These are phyloP conservation scores for Microsporum ferrugineum DNA, from an alignment of 2,329 filamentous ascomycete genomes.

Conservation along the genomic window DNA sequence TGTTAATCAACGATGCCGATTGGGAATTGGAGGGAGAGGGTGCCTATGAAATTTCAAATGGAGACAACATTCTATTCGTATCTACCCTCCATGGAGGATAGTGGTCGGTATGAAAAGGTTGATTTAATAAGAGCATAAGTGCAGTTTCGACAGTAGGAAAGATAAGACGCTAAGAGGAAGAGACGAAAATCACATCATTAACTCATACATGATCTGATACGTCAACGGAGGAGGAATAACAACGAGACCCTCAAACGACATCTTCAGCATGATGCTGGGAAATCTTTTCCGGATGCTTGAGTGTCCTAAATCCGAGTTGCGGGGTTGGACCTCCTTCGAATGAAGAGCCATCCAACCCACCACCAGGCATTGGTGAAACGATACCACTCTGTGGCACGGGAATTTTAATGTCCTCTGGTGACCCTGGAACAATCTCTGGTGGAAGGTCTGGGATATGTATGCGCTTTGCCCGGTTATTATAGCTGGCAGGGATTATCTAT, in stretches of 20 bases:
- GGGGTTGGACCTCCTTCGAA: constrained; percentile 33
- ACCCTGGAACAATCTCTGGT: constrained; percentile 57
- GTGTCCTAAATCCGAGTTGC: constrained; percentile 31
- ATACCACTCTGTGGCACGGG: constrained; percentile 53
- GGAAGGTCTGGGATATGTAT: constrained; percentile 68
- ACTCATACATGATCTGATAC: background rate
- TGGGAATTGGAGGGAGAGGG: constrained; percentile 98
- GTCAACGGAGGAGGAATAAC: background rate
- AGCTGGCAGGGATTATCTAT: constrained; percentile 85
- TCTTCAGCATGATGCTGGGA: constrained; percentile 36
- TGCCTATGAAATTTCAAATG: constrained; percentile 66
- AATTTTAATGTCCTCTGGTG: constrained; percentile 70
- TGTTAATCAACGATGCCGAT: constrained; percentile 93
- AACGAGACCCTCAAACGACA: constrained; percentile 25
- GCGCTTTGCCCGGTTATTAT: constrained; percentile 89
- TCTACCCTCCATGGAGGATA: constrained; percentile 91
- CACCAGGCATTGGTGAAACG: constrained; percentile 34
- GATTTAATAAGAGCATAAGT: background rate
- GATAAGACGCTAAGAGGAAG: background rate
- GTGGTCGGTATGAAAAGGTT: background rate
- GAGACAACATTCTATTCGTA: constrained; percentile 89
- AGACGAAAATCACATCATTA: background rate
- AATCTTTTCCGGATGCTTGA: constrained; percentile 34
- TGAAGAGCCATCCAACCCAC: constrained; percentile 23
- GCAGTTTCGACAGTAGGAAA: background rate